These are phyloP conservation scores for Coniferiporia sulphurascens DNA, from an alignment of 1,284 basidiomycete species.

Conservation along the genomic window DNA sequence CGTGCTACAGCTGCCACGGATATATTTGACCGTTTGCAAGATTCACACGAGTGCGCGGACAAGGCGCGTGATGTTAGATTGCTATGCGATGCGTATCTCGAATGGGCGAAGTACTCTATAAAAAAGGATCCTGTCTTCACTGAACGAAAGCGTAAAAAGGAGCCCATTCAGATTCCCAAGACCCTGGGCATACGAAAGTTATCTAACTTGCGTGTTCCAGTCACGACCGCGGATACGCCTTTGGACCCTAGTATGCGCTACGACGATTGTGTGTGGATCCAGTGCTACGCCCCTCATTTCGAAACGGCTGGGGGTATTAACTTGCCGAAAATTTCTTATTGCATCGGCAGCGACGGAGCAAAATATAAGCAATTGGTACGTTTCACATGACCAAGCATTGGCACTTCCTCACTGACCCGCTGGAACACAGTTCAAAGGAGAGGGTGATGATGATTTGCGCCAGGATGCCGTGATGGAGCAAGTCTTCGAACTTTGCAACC, in stretches of 20 bases:
- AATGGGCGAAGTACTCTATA: constrained; percentile 74
- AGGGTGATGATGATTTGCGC: constrained; percentile 84
- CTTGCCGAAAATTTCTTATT: constrained; percentile 77
- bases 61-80: constrained; percentile 58
- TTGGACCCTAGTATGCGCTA: constrained; percentile 74
- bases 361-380: constrained; percentile 80
- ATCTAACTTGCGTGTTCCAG: constrained; percentile 64
- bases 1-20: constrained; percentile 64
- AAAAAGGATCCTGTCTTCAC: constrained; percentile 28
- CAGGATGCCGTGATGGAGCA: constrained; percentile 99
- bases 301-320: constrained; percentile 76
- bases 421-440: constrained; percentile 80
- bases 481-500: constrained; percentile 89
- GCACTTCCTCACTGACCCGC: constrained; percentile 2
- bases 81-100: constrained; percentile 69
- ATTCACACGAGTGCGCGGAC: constrained; percentile 32
- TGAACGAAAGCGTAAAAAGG: constrained; percentile 24
- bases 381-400: constrained; percentile 17
- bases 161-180: constrained; percentile 36
- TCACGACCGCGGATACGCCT: constrained; percentile 70
- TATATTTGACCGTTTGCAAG: constrained; percentile 61
- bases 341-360: constrained; percentile 64
- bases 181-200: constrained; percentile 44
- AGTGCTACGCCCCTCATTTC: constrained; percentile 57
- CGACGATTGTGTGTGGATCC: constrained; percentile 60